Base-by-base conservation (phyloP, 495 filamentous ascomycete species). In the Penicillium steckii region DNA sequence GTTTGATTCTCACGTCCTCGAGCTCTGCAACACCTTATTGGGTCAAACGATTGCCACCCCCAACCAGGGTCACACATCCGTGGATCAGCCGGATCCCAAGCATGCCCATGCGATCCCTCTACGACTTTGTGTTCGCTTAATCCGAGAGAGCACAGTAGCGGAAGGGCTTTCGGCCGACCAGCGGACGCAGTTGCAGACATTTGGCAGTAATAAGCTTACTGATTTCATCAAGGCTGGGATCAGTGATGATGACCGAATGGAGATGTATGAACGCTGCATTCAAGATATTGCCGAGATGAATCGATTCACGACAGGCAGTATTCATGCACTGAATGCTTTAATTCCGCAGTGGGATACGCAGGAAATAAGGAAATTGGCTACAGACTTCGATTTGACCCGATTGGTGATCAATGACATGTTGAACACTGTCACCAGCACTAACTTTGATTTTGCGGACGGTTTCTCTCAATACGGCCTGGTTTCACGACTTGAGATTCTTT, bases 301-400 rank as follows among this genome's bases (percentile, higher is more conserved):
- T 21, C 52, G 73, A 25, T 81, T 73, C 23, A 77, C 79, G 7
- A 78, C 80, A 3, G 90, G 90, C 2, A 94, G 89, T 59, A 81
- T 91, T 12, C 87, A 85, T 55, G 84, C 83, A 5, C 68, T 95
- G 25, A 77, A 73, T 51, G 78, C 81, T 17, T 68, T 92, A 17
- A 58, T 87, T 3, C 74, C 80, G 7, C 44, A 48, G 13, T 60
- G 70, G 25, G 74, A 74, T 29, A 53, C 68, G 13, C 72, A 73
- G 27, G 78, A 80, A 46, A 74, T 84, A 27, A 65, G 70, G 44
- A 75, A 74, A 49, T 67, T 85, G 29, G 72, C 82, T 12, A 71
- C 60, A n/a, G 78, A 83, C 10, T 76, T 76, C 33, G 75, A 80
- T 53, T 48, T 85, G 49, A 76, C 78, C 0, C 61, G 68, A 12